Evolutionary conservation across 2,329 filamentous ascomycete species (phyloP).

Genomic region (Phialocephala subalpina): DNA sequence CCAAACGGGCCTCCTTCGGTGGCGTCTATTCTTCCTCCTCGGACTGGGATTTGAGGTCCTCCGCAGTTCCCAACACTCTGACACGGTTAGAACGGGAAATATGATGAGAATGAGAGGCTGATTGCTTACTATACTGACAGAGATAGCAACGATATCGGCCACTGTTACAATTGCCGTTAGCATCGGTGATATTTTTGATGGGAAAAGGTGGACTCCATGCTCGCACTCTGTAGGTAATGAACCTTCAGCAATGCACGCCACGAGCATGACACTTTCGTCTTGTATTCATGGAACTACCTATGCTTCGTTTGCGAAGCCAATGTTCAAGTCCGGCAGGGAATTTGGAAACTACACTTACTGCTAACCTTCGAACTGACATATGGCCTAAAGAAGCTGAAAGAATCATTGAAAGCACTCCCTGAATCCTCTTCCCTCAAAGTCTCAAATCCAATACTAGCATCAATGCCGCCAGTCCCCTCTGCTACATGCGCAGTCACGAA

Average conservation of each 20-base stretch:
- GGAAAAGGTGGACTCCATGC: neutral
- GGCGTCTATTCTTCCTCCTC: slow-evolving; percentile 62
- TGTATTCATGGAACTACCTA: neutral
- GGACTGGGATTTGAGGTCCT: slow-evolving; percentile 60
- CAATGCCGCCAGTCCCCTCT: slow-evolving; percentile 60
- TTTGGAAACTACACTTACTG: slow-evolving; percentile 11
- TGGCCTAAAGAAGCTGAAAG: slow-evolving; percentile 30
- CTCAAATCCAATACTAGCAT: slow-evolving; percentile 67
- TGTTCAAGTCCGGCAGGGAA: neutral
- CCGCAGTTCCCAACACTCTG: slow-evolving; percentile 64
- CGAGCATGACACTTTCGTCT: too few relatives aligned
- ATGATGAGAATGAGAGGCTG: neutral
- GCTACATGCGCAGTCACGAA: slow-evolving; percentile 61
- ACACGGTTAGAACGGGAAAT: slow-evolving; percentile 48
- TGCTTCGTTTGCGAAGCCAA: neutral
- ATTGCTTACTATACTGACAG: slow-evolving; percentile 54
- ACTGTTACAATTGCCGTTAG: slow-evolving; percentile 6
- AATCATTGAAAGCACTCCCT: slow-evolving; percentile 57
- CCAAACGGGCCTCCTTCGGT: slow-evolving; percentile 53
- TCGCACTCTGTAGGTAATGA: neutral
- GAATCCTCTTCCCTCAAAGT: slow-evolving; percentile 61
- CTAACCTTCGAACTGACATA: slow-evolving; percentile 30
- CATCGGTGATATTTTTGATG: neutral
- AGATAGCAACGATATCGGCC: slow-evolving; percentile 57
- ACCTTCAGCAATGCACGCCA: neutral